These are phyloP conservation scores for Dendrocalamus sinicus DNA, from an alignment of 176 grass and related monocot species.

Conservation along the genomic window DNA sequence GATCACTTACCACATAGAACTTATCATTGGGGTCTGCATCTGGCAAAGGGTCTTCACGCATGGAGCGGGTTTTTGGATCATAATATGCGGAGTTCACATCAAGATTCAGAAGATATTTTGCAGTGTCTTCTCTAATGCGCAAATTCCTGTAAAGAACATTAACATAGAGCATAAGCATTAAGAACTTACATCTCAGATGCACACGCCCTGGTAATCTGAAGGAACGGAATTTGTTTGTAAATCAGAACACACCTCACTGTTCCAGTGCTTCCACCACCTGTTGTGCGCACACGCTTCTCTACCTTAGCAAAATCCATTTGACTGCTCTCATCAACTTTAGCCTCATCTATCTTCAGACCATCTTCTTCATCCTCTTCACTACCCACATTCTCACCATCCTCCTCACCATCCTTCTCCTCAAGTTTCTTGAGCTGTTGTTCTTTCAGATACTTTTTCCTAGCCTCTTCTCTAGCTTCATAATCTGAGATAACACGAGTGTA, in stretches of 20 bases:
- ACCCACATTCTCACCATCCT: constrained; percentile 52
- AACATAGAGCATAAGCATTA: constrained; percentile 13
- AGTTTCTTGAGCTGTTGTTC: constrained; percentile 94
- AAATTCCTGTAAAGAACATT: constrained; percentile 65
- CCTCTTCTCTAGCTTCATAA: constrained; percentile 85
- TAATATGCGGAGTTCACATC: constrained; percentile 99
- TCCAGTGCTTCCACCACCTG: constrained; percentile 95
- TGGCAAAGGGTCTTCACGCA: constrained; percentile 93
- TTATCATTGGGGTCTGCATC: constrained; percentile 98
- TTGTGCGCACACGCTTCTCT: constrained; percentile 94
- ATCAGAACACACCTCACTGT: constrained; percentile 70
- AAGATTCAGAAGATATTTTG: constrained; percentile 89
- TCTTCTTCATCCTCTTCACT: constrained; percentile 89
- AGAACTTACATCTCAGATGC: neutral
- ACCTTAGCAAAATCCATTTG: constrained; percentile 99
- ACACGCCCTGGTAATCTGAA: neutral
- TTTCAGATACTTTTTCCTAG: constrained; percentile 89
- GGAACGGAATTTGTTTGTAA: neutral
- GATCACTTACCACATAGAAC: constrained; percentile 74
- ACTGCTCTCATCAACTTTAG: constrained; percentile 93
- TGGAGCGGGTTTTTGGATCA: constrained; percentile 96
- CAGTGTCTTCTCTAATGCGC: constrained; percentile 97
- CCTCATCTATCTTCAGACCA: constrained; percentile 86
- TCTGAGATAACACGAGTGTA: constrained; percentile 81
- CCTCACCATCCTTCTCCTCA: constrained; percentile 78